These are phyloP conservation scores for Leccinum variicolor DNA, from an alignment of 768 basidiomycete species.

Conservation along the genomic window DNA sequence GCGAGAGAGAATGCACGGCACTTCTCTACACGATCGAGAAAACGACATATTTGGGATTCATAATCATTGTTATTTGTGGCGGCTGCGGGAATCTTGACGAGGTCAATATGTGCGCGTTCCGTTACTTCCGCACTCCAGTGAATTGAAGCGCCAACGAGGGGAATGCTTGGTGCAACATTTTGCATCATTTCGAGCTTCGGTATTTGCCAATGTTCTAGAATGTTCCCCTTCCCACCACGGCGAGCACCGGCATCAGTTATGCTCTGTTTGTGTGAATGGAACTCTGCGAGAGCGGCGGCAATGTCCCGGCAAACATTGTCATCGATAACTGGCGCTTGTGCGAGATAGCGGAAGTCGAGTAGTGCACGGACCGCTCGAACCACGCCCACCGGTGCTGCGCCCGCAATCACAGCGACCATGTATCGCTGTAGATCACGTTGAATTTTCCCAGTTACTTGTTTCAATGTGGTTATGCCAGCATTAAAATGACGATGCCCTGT, in stretches of 20 bases:
- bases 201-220: constrained; percentile 36
- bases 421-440: no score
- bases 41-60: constrained; percentile 33
- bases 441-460: no score
- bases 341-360: no score
- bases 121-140: constrained; percentile 38
- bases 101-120: constrained; percentile 32
- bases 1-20: not conserved
- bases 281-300: no score
- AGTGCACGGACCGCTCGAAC: no score
- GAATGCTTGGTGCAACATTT: constrained; percentile 29
- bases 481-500: no score
- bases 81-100: constrained; percentile 31
- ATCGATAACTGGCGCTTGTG: no score
- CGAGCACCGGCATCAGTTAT: not conserved
- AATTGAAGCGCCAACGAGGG: constrained; percentile 24
- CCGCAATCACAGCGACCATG: no score
- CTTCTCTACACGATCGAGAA: not conserved
- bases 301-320: no score
- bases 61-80: constrained; percentile 30
- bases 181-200: constrained; percentile 42
- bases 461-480: no score
- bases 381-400: no score
- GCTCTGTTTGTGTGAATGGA: not conserved
- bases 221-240: constrained; percentile 20